Base-by-base conservation (phyloP, 1,139 yeast genomes). In the Saccharomycopsis crataegensis region DNA sequence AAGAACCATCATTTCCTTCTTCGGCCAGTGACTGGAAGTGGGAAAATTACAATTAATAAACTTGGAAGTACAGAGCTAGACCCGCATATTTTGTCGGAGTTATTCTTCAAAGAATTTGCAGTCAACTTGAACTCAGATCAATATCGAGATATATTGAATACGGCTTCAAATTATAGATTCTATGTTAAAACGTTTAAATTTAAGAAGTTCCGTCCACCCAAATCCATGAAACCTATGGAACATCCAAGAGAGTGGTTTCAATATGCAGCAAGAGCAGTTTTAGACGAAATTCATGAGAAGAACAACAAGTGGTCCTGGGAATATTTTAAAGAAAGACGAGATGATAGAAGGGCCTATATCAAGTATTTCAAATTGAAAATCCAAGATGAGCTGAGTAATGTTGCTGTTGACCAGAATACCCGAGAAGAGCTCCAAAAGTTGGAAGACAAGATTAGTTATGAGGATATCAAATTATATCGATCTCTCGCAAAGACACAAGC, bases 241-340 rank as follows among this genome's bases (percentile, higher is more conserved):
- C 79, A 83, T 59, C 96, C 98, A 0, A 72, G 68, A 51, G 82
- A 78, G 44, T 94, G 99, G 99, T 80, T 93, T 62, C 69, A 73
- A 59, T 94, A 86, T 65, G 86, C 93, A 1, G 94, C 87, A 0
- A 70, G 77, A 34, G 82, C 88, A 16, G 86, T 93, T 2, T 70
- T 80, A 51, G 74, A 80, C 57, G 96, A 90, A 65, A 83, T 94
- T 41, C 96, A 86, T 61, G 93, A 88, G 59, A 80, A 77, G 61
- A 81, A 87, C 62, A 78, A 82, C 60, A 82, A 79, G 62, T 88
- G 96, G 95, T 82, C 90, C 43, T 94, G 99, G 99, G 94, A 78
- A 1, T 78, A 79, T 63, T 81, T 93, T 60, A 79, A 79, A 51
- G 76, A 74, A 55, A 76, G 96, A 62, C 73, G 96, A 59, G 86